Percentiles rank a stretch among this genome's conserved stretches.
Evolutionary conservation across 169 alveolate species (phyloP).

Genomic region (Cyclospora cayetanensis): DNA sequence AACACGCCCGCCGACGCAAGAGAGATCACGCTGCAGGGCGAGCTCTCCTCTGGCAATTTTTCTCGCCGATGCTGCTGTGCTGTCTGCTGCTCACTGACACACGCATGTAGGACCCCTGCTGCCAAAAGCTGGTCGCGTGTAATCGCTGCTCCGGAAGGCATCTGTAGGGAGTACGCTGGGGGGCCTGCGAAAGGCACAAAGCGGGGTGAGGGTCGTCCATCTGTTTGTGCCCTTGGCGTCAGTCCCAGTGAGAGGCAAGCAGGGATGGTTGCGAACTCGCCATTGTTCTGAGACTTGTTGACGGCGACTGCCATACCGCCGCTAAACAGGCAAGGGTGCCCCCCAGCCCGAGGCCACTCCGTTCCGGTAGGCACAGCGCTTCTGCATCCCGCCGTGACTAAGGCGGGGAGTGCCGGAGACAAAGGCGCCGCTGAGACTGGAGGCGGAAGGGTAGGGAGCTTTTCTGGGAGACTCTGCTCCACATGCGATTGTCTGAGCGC

Average conservation of each 20-base stretch:
- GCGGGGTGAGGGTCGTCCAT: background rate
- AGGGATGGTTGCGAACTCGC: conserved; percentile 37
- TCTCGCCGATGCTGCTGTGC: background rate
- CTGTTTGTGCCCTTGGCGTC: background rate
- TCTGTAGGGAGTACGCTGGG: too few relatives aligned
- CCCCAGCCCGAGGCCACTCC: too few relatives aligned
- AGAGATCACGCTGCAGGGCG: background rate
- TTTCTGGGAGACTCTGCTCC: too few relatives aligned
- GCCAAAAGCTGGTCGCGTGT: background rate
- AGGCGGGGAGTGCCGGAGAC: too few relatives aligned
- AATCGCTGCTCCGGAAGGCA: background rate
- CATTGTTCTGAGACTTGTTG: background rate
- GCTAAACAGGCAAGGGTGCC: conserved; percentile 21
- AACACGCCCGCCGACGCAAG: background rate
- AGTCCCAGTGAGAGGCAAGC: background rate
- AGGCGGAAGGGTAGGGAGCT: too few relatives aligned
- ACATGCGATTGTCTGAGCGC: too few relatives aligned
- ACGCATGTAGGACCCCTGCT: background rate
- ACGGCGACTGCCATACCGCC: background rate
- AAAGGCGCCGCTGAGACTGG: too few relatives aligned
- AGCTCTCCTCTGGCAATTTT: background rate
- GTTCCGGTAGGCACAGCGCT: too few relatives aligned
- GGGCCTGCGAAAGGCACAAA: too few relatives aligned
- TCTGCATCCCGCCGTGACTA: too few relatives aligned
- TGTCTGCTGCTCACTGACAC: background rate